Evolutionary conservation across 2,329 filamentous ascomycete species (phyloP).

Genomic region (Penicillium sp.): DNA sequence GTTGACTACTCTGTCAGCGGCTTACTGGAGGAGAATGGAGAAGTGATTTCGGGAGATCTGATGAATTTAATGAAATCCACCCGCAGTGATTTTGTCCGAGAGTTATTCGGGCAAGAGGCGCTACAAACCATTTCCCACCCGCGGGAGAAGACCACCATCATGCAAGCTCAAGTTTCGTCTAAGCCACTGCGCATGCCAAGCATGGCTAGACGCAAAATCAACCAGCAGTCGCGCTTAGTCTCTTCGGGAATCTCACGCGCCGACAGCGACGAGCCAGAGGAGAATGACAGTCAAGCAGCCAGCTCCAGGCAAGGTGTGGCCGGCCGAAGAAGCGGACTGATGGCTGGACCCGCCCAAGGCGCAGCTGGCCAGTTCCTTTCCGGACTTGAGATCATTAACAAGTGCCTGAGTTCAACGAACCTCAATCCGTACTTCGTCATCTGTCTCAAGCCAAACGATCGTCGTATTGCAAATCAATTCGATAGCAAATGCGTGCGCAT

Average conservation of each 20-base stretch:
- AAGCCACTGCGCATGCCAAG: conserved; percentile 91
- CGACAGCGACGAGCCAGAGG: conserved; percentile 42
- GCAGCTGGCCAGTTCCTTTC: conserved; percentile 89
- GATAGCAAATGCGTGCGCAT: conserved; percentile 97
- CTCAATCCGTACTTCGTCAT: conserved; percentile 96
- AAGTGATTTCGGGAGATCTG: conserved; percentile 90
- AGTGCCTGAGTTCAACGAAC: conserved; percentile 74
- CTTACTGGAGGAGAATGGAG: conserved; percentile 90
- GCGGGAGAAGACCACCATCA: conserved; percentile 81
- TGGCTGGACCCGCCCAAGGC: conserved; percentile 61
- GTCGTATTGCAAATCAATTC: conserved; percentile 96
- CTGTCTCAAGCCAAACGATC: conserved; percentile 94
- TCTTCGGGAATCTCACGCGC: conserved; percentile 27
- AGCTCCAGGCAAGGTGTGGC: conserved; percentile 27
- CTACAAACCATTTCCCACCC: conserved; percentile 92
- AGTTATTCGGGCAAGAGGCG: conserved; percentile 94
- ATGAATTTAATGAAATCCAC: conserved; percentile 90
- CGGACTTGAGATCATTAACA: conserved; percentile 84
- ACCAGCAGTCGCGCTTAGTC: conserved; percentile 49
- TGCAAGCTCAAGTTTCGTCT: conserved; percentile 94
- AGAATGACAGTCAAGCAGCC: conserved; percentile 36
- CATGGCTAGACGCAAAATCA: conserved; percentile 76
- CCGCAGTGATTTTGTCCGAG: conserved; percentile 81
- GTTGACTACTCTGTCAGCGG: conserved; percentile 89
- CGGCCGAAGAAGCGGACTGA: conserved; percentile 41